Base-by-base conservation (phyloP, 768 basidiomycete genomes). In the Russula abietina region DNA sequence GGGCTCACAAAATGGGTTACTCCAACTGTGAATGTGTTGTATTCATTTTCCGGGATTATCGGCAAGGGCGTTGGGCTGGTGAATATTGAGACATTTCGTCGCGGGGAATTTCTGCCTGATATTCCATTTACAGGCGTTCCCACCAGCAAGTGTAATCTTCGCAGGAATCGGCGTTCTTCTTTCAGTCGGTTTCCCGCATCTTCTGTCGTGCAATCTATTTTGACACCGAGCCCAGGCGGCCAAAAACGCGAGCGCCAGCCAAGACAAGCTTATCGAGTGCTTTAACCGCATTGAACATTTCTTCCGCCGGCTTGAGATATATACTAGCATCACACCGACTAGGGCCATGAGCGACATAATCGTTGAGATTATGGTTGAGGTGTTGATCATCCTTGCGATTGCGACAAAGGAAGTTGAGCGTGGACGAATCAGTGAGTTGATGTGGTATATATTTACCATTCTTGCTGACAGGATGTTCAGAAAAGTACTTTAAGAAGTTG, bases 261-360 rank as follows among this genome's bases (percentile, higher is more conserved):
- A 17, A 50, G 48, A 50, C 10, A 19, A 10, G 3, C 57, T 59
- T 7, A 16, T 28, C 38, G 26, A 59, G 5, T 12, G 51, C 1
- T 51, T 51, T 26, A 9, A 10, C 8, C 57, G 57, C 2, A 59
- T 59, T 0, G 36, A 39, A n/a, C 14, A 1, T 16, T 59, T 59
- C n/a, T 51, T 59, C 38, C 19, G 0, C 1, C 57, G 57, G 10
- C 57, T 59, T 8, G 57, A 59, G 26, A 50, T 59, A 9, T 50
- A 59, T n/a, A 41, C 28, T 3, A 38, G 9, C 22, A n/a, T 59
- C 0, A 38, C 26, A 5, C 36, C 36, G 17, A 59, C 57, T 14
- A 2, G 11, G 3, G 17, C 49, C 5, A 59, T 51, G 57, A 51
- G 2, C 12, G 12, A 22, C 10, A 30, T 50, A 3, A 1, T 30